Evolutionary conservation across 2,329 filamentous ascomycete species (phyloP).

Genomic region (Myriosclerotinia curreyana): DNA sequence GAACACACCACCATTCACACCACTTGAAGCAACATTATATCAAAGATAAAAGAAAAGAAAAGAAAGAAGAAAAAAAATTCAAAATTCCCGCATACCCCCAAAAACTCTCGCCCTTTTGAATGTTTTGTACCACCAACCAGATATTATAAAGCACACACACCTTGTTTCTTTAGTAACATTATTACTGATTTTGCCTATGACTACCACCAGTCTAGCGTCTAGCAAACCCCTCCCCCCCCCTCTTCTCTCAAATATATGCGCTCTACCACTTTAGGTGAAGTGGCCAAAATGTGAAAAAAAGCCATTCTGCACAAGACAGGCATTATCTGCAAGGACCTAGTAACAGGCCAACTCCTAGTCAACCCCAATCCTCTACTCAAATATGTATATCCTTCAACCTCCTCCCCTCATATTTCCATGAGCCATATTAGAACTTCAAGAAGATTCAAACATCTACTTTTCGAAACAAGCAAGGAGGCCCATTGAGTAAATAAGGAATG

Average conservation of each 20-base stretch:
- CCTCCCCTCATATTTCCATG: conserved; percentile 19
- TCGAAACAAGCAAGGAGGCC: background rate
- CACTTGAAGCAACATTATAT: background rate
- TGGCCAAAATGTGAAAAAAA: conserved; percentile 23
- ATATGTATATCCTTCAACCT: conserved; percentile 32
- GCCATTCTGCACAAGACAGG: conserved; percentile 27
- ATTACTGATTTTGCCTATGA: conserved; percentile 12
- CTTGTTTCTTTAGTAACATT: background rate
- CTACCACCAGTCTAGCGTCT: conserved; percentile 13
- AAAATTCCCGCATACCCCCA: conserved; percentile 13
- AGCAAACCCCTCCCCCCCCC: background rate
- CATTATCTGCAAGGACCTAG: conserved; percentile 27
- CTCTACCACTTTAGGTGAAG: conserved; percentile 5
- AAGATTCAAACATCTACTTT: conserved; percentile 8
- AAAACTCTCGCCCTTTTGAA: background rate
- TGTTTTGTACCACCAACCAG: conserved; percentile 3
- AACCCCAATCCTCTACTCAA: conserved; percentile 22
- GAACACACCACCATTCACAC: conserved; percentile 6
- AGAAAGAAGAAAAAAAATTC: background rate
- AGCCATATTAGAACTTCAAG: conserved; percentile 10
- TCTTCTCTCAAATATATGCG: background rate
- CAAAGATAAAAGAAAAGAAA: background rate
- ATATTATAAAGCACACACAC: conserved; percentile 4
- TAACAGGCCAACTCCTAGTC: conserved; percentile 27
- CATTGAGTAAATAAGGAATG: conserved; percentile 20